A percentile compares a stretch with the other conserved stretches of the same genome.
These are phyloP conservation scores for Prunus kanzakura DNA, from an alignment of 306 rosid species.

Conservation along the genomic window DNA sequence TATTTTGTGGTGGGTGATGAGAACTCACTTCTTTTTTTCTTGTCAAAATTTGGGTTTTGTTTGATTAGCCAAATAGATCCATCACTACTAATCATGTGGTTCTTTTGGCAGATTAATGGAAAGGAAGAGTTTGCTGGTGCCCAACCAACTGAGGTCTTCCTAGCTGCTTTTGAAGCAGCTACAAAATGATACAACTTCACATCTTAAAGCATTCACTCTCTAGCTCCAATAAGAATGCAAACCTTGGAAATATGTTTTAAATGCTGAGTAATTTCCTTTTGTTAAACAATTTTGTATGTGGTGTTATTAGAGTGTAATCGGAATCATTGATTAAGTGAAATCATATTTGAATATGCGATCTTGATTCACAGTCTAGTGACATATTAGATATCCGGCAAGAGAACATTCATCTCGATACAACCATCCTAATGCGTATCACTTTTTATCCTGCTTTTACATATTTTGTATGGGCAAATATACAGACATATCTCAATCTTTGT, in stretches of 20 bases:
- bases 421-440: background rate
- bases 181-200: constrained; percentile 29
- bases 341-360: background rate
- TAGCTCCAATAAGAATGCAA: background rate
- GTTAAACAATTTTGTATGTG: background rate
- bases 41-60: background rate
- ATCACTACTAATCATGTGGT: background rate
- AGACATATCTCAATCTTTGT: too few species aligned
- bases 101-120: constrained; percentile 61
- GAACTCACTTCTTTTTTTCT: background rate
- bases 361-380: background rate
- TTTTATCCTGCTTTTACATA: background rate
- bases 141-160: constrained; percentile 67
- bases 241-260: background rate
- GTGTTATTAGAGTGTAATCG: background rate
- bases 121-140: constrained; percentile 56
- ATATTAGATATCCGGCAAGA: background rate
- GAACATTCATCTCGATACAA: background rate
- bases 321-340: background rate
- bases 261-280: background rate
- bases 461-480: too few species aligned
- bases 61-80: background rate
- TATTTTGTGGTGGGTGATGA: constrained; percentile 52
- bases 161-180: constrained; percentile 58
- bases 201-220: background rate